These are phyloP conservation scores for Pythium coloratum DNA, from an alignment of 352 stramenopile genomes.

Conservation along the genomic window DNA sequence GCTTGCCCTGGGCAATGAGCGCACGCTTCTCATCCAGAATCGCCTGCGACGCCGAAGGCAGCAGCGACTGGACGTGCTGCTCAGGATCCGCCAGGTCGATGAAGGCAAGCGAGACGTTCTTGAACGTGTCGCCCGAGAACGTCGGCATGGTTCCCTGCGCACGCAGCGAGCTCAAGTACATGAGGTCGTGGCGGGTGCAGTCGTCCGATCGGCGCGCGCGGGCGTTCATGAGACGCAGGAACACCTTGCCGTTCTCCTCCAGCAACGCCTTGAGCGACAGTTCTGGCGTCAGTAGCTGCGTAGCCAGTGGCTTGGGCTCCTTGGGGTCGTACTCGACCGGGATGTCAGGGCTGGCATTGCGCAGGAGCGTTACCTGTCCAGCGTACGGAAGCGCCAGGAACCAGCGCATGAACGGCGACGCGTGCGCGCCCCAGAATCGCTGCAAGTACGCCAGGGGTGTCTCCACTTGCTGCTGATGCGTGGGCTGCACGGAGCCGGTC, in stretches of 20 bases:
- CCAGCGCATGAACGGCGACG: conserved; percentile 82
- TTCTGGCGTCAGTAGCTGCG: conserved; percentile 73
- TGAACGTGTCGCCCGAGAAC: conserved; percentile 84
- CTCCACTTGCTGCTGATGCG: conserved; percentile 28
- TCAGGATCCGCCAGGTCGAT: conserved; percentile 72
- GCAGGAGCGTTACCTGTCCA: conserved; percentile 70
- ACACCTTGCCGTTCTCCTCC: conserved; percentile 77
- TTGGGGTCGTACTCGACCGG: conserved; percentile 57
- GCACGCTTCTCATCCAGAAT: conserved; percentile 61
- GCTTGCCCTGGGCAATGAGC: conserved; percentile 66
- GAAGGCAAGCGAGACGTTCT: conserved; percentile 73
- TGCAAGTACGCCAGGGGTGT: conserved; percentile 54
- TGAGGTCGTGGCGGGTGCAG: conserved; percentile 72
- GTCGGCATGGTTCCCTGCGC: conserved; percentile 70
- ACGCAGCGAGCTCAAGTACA: conserved; percentile 68
- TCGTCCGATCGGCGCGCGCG: conserved; percentile 66
- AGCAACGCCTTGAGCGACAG: conserved; percentile 71
- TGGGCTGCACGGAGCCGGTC: not conserved
- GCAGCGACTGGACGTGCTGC: conserved; percentile 75
- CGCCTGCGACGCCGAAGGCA: conserved; percentile 58
- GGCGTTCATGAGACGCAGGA: conserved; percentile 76
- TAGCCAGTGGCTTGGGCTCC: conserved; percentile 44
- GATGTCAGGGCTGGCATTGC: conserved; percentile 81
- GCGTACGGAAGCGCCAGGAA: conserved; percentile 77
- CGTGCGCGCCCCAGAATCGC: conserved; percentile 75